phyloP scores from a whole-genome alignment of 345 rosid genomes.

The Ceriops zippeliana region DNA sequence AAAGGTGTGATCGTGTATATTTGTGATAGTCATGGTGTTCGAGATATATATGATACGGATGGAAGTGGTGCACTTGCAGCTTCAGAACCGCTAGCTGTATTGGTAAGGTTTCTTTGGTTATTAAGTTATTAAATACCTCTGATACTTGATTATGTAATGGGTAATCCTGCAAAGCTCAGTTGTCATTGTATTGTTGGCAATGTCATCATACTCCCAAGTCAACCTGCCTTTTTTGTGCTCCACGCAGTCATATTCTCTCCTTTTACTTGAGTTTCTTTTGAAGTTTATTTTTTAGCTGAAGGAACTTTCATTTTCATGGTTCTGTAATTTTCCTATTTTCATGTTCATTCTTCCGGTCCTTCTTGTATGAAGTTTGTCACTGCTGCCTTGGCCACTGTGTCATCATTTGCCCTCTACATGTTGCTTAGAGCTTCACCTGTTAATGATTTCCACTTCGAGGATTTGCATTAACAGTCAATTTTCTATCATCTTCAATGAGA shows the following conservation, averaged over 20 bases:
- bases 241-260: background rate
- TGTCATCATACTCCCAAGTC: too few relatives aligned
- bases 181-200: background rate
- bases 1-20: constrained; percentile 94
- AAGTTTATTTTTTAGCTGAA: too few relatives aligned
- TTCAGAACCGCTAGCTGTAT: constrained; percentile 79
- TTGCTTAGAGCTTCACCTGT: background rate
- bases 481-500: background rate
- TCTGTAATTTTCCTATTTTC: background rate
- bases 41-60: constrained; percentile 90
- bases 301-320: background rate
- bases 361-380: background rate
- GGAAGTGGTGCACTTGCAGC: constrained; percentile 73
- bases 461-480: background rate
- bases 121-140: background rate
- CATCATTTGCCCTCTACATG: background rate
- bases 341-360: background rate
- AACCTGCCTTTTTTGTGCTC: background rate
- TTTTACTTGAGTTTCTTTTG: background rate
- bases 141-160: too few relatives aligned
- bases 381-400: background rate
- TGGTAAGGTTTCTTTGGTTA: constrained; percentile 39
- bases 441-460: background rate
- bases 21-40: constrained; percentile 76
- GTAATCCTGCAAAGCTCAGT: too few relatives aligned